Evolutionary conservation across 1,284 basidiomycete species (phyloP), one percentile per base, ranked within the genome.

Genomic region (Microbotryum violaceum): DNA sequence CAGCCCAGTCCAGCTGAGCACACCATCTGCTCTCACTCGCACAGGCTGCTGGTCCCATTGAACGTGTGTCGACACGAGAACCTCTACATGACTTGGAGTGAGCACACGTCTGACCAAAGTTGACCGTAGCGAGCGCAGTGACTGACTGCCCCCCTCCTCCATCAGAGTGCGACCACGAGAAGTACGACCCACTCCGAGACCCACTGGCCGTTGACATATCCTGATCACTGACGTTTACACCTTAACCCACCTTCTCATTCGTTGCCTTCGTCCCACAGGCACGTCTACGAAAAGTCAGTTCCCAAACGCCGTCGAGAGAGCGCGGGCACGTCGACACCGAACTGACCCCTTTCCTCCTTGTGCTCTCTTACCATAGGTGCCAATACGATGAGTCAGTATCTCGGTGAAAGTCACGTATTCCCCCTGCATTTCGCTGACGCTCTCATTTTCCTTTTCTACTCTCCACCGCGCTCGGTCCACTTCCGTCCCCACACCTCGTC

Each of bases 1-100:
- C 7, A 20, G 16, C 8, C 51, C 25, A 21, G 21, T 16, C 23
- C 16, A 49, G 29, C 51, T 53, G 51, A 53, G 31, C 31, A 27
- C 18, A 4, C 10, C 31, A 12, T 21, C 3, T 20, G 23, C 6
- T 9, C 54, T 25, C 6, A 37, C 29, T 20, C 58, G 7, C 48
- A 10, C 25, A 68, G 67, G 50, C 49, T 70, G 33, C 54, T 72
- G 37, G 64, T 72, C 23, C 70, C 71, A 2, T 63, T 72, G n/a
- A 70, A 72, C 60, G 68, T 70, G 25, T 33, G 18, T 27, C 10
- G 33, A 72, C 94, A 96, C 71, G 94, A 92, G 0, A 91, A 88
- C 70, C 79, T 97, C 2, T 87, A 87, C 0, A 83, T 86, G 7
- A 85, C 80, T 53, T 98, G 94, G 94, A 85, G 71, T 72, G 57